These are phyloP conservation scores for Neofusicoccum ribis DNA, from an alignment of 2,329 filamentous ascomycete genomes.

Conservation along the genomic window DNA sequence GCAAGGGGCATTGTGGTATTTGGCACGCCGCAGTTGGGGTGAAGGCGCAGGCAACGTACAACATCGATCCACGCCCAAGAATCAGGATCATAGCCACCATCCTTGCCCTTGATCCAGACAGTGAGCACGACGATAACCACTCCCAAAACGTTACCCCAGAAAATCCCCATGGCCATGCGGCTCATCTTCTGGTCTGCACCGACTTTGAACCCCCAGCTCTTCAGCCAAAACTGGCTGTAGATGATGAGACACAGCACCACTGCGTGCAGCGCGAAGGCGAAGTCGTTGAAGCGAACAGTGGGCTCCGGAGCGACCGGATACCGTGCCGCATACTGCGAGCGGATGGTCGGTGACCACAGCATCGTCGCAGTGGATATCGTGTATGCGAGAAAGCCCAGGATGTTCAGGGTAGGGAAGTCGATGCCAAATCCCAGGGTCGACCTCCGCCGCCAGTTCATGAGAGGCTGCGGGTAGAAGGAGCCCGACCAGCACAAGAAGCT, in stretches of 20 bases:
- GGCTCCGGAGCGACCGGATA: constrained; percentile 72
- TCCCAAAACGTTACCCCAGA: constrained; percentile 65
- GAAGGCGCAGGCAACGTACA: constrained; percentile 40
- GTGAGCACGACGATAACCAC: constrained; percentile 50
- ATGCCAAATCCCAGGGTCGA: constrained; percentile 83
- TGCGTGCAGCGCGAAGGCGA: constrained; percentile 83
- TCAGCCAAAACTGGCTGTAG: constrained; percentile 73
- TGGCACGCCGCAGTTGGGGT: not conserved
- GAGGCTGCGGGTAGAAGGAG: constrained; percentile 89
- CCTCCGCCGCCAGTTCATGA: constrained; percentile 74
- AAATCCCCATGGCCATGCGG: constrained; percentile 66
- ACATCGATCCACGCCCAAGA: constrained; percentile 67
- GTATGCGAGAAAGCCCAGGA: constrained; percentile 72
- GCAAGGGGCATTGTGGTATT: constrained; percentile 22
- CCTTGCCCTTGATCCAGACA: constrained; percentile 44
- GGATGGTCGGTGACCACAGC: constrained; percentile 75
- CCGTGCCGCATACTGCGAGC: constrained; percentile 78
- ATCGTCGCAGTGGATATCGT: constrained; percentile 72
- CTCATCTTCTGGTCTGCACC: constrained; percentile 56
- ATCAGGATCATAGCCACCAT: constrained; percentile 47
- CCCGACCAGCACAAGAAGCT: constrained; percentile 54
- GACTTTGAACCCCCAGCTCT: constrained; percentile 73
- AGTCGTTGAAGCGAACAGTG: constrained; percentile 86
- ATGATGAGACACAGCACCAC: constrained; percentile 69
- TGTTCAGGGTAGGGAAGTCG: constrained; percentile 80